Base-by-base conservation (phyloP, 805 yeast genomes). In the Candida lessepsii region DNA sequence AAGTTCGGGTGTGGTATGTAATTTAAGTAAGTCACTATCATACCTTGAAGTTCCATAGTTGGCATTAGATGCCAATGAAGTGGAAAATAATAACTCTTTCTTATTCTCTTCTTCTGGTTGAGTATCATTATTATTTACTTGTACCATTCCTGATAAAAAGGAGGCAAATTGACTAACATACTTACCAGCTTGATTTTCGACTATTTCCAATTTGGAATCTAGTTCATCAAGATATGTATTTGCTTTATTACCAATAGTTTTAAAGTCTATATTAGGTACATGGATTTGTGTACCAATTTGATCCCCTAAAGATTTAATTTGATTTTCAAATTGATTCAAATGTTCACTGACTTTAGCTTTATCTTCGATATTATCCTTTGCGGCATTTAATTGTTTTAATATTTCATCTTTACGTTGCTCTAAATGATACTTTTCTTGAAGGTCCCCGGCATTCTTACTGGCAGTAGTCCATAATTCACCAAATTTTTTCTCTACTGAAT, bases 111-210 rank as follows among this genome's bases (percentile, higher is more conserved):
- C 26, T 30, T 37, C 28, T 3, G 3, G 3, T 10, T 36, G 29
- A 9, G 20, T 29, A 9, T 35, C 31, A n/a, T 43, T 50, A 13
- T 41, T 53, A 5, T 46, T 49, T 2, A 67, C 51, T 2, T 60
- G 47, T 3, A 67, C 64, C n/a, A 68, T 58, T 17, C 54, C 58
- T 13, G 69, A 54, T 35, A 84, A 67, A 44, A 80, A 73, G 5
- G 76, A 70, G n/a, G 86, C 76, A 41, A 84, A 67, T 52, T 72
- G 78, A 29, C 65, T 58, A 13, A 80, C 77, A 51, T 76, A 80
- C n/a, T 67, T 66, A 1, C 82, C 76, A 0, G 95, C 90, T 23
- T 72, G 61, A 37, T 73, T 75, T 57, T 90, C 96, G 6, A 87
- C 80, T 39, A 70, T 69, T 50, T 86, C 96, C 33, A 90, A 67